Base-by-base conservation (phyloP, 2,329 filamentous ascomycete species). In the Mycogone perniciosa region DNA sequence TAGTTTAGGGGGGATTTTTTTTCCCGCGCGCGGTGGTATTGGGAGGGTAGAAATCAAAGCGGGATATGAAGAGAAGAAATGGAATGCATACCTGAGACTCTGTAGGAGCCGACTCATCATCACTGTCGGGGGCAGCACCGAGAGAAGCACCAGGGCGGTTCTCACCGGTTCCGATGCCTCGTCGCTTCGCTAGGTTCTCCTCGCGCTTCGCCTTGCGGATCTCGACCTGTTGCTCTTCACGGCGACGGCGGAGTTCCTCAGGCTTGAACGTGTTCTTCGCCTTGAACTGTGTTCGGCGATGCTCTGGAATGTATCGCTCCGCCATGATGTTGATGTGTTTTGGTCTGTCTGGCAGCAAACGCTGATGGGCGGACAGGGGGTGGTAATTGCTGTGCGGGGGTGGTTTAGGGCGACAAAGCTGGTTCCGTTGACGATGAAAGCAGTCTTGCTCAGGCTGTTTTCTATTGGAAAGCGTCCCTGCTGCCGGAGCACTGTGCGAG, bases 201-300 rank as follows among this genome's bases (percentile, higher is more conserved):
- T 99, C 93, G 69, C 93, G 86, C 84, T 97, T 97, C 59, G 91
- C 89, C 77, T 95, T 96, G 70, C 93, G 86, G 68, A 99, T 99
- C 77, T 99, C 93, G 60, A 99, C 93, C 76, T 97, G 93, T 74
- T 96, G 91, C 76, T 99, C 93, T 72, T 99, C 93, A 69, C 93
- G 93, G 69, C 93, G 93, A 67, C 93, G 91, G 70, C 93, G 89
- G 60, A 99, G 86, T 78, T 99, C 93, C 71, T 99, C 93, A 64
- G 92, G 92, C 84, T 96, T 96, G 81, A 99, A 97, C 66, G 89
- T 89, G 75, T 89, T 92, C 82, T 96, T 96, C 50, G 93, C 93
- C 86, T 99, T 99, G 85, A 96, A 99, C 77, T 96, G 91, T 60
- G 89, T 96, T 69, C 93, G 91, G 72, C 93, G 90, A 80, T 99